Conservation (phyloP, 2,329 filamentous ascomycete genomes). For the Curvularia sp. region DNA sequence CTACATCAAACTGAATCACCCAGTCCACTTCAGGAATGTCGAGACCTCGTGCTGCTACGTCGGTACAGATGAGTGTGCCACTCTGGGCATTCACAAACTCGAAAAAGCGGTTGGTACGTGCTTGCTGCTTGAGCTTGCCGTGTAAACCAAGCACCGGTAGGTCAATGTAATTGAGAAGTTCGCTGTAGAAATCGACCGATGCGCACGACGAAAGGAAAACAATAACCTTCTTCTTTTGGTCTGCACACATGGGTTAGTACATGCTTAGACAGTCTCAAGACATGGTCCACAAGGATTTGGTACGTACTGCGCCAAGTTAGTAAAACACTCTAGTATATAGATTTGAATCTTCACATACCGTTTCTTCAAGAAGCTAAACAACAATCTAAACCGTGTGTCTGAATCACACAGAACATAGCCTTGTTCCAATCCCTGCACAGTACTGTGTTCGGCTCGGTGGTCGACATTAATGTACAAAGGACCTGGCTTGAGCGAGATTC, state of each 20-base stretch:
- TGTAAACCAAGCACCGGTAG: conserved; percentile 85
- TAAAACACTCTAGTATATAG: too few species aligned
- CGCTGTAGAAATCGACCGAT: conserved; percentile 93
- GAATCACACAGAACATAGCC: conserved; percentile 94
- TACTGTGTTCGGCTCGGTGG: conserved; percentile 85
- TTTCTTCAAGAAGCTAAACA: conserved; percentile 93
- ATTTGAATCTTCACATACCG: conserved; percentile 41
- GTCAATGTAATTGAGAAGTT: conserved; percentile 96
- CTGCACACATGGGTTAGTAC: not conserved
- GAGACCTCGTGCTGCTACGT: conserved; percentile 91
- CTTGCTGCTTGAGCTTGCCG: conserved; percentile 96
- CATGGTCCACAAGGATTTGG: not conserved
- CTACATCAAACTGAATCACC: conserved; percentile 76
- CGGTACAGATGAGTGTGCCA: conserved; percentile 92
- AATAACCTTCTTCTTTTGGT: conserved; percentile 95
- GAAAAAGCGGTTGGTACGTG: conserved; percentile 98
- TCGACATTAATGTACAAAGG: conserved; percentile 98
- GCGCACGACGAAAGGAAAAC: conserved; percentile 90
- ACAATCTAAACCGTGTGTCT: conserved; percentile 89
- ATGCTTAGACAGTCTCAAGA: not conserved
- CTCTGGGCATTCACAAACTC: conserved; percentile 88
- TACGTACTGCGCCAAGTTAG: conserved; percentile 1
- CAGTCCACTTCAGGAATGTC: conserved; percentile 97
- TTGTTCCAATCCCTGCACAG: conserved; percentile 92
- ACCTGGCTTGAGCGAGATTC: conserved; percentile 88